Conservation (phyloP, 768 basidiomycete genomes). For the Tricholoma terreum region DNA sequence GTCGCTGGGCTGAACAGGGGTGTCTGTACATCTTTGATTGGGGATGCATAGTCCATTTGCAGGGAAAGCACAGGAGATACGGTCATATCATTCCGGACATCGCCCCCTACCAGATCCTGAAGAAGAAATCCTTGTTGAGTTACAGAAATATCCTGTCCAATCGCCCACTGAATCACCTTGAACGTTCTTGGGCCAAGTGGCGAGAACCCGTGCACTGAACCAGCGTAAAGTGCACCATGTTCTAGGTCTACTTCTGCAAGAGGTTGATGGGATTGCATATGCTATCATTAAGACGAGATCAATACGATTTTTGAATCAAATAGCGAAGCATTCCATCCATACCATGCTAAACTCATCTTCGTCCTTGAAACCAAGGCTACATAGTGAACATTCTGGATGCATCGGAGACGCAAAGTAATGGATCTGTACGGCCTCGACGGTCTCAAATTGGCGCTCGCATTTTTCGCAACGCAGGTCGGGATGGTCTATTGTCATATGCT, state of each 20-base stretch:
- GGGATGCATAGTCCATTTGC: slow-evolving; percentile 26
- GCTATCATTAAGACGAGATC: background rate
- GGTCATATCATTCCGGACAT: slow-evolving; percentile 13
- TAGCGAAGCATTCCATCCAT: slow-evolving; percentile 6
- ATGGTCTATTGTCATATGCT: slow-evolving; percentile 1
- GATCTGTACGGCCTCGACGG: slow-evolving; percentile 29
- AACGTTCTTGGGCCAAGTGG: slow-evolving; percentile 2
- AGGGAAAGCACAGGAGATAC: slow-evolving; percentile 29
- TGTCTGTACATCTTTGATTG: slow-evolving; percentile 30
- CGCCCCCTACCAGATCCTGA: slow-evolving; percentile 23
- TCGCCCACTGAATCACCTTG: background rate
- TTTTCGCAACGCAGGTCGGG: slow-evolving; percentile 25
- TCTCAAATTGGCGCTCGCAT: slow-evolving; percentile 41
- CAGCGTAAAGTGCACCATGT: background rate
- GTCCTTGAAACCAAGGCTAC: slow-evolving; percentile 41
- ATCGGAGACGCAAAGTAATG: slow-evolving; percentile 40
- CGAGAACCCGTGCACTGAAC: background rate
- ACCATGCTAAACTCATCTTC: slow-evolving; percentile 36
- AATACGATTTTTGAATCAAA: background rate
- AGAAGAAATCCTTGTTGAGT: background rate
- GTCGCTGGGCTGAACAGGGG: slow-evolving; percentile 31
- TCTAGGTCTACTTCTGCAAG: background rate
- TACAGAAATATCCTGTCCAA: background rate
- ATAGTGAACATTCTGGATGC: slow-evolving; percentile 45
- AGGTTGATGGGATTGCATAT: slow-evolving; percentile 3